phyloP scores from a whole-genome alignment of 2,329 filamentous ascomycete genomes.

The Alternaria ethzedia region DNA sequence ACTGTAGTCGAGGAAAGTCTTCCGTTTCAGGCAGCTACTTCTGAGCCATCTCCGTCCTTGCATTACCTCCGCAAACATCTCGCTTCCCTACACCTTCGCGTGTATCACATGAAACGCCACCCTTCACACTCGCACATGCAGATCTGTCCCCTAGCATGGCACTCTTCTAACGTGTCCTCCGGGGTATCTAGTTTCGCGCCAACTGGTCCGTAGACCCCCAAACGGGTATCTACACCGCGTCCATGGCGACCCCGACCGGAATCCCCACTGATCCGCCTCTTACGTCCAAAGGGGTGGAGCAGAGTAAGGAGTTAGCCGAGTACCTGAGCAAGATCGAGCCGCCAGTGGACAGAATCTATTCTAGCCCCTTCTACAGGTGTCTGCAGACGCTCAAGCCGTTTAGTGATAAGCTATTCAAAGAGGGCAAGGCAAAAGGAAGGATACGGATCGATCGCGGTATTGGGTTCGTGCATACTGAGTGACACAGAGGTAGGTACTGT shows the following conservation, averaged over 20 bases:
- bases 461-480: conserved; percentile 48
- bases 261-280: conserved; percentile 88
- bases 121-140: background rate
- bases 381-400: conserved; percentile 50
- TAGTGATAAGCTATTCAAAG: conserved; percentile 39
- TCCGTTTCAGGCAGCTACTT: conserved; percentile 13
- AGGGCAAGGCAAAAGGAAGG: conserved; percentile 45
- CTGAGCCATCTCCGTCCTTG: conserved; percentile 11
- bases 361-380: conserved; percentile 52
- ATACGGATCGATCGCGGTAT: conserved; percentile 61
- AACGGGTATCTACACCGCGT: conserved; percentile 78
- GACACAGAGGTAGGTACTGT: background rate
- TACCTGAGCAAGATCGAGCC: conserved; percentile 69
- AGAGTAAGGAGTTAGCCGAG: conserved; percentile 76
- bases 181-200: conserved; percentile 72
- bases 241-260: conserved; percentile 76
- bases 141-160: conserved; percentile 15
- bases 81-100: conserved; percentile 4
- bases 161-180: conserved; percentile 25
- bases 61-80: conserved; percentile 7
- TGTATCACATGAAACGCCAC: conserved; percentile 10
- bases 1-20: conserved; percentile 9
- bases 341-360: conserved; percentile 77
- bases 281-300: conserved; percentile 82
- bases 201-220: conserved; percentile 85